Evolutionary conservation across 2,329 filamentous ascomycete species (phyloP), one percentile per base, ranked within the genome.

Genomic region (Aspergillus luchuensis): DNA sequence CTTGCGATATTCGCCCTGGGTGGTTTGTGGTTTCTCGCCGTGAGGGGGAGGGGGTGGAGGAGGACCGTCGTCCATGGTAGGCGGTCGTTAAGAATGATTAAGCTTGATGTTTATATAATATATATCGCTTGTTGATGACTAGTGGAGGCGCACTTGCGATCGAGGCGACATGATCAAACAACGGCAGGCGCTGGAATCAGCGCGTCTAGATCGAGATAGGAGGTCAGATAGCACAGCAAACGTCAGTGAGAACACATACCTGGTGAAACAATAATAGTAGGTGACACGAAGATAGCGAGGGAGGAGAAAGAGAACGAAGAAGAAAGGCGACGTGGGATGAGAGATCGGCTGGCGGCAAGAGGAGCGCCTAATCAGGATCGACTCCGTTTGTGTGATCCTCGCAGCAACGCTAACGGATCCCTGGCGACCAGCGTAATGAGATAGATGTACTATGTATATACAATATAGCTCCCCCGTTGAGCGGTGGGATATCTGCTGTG

Each of bases 31-130:
- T 67, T 87, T 89, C 72, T 87, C 84, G 77, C 92, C 92, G 79
- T 97, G 92, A 65, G 91, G 92, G 73, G 92, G 92, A 67, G 91
- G 92, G 66, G 92, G 92, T 64, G 89, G 89, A 68, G 85, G 82
- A 45, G 73, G 69, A n/a, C 28, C 30, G 19, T 68, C 73, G 60
- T 77, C 74, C 76, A 77, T 78, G 33, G 52, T 63, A 50, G 53
- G 33, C 11, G 33, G 61, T 50, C 39, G 60, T 30, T 54, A 19
- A 2, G 45, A 5, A 17, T 25, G 11, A 36, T 36, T 3, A 17
- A 7, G 6, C 23, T 36, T 52, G 30, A 25, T 36, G 11, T 13
- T 62, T 62, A 47, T 57, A 52, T 50, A 56, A 38, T 33, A 7
- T 28, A 45, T 23, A 45, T 23, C 5, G 23, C 10, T 48, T 25